These are phyloP conservation scores for Hysterangium stoloniferum DNA, from an alignment of 768 basidiomycete genomes.

Conservation along the genomic window DNA sequence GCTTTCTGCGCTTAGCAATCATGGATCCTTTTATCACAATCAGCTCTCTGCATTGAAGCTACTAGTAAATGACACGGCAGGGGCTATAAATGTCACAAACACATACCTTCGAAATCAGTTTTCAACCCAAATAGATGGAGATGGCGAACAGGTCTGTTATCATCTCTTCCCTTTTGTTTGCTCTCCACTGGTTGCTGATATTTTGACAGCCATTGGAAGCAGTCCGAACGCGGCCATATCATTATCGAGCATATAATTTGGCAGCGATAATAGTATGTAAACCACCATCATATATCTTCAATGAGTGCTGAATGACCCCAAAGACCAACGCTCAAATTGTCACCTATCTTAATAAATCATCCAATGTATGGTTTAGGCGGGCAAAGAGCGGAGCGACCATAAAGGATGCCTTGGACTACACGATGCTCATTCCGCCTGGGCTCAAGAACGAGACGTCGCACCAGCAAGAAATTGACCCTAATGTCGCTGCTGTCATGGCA, in stretches of 20 bases:
- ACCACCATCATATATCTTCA: not conserved
- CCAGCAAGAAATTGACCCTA: slow-evolving; percentile 15
- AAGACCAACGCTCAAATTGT: slow-evolving; percentile 19
- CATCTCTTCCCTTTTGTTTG: not conserved
- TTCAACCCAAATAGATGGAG: slow-evolving; percentile 19
- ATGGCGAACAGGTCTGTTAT: slow-evolving; percentile 19
- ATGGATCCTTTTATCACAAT: slow-evolving; percentile 22
- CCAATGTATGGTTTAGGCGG: slow-evolving; percentile 20
- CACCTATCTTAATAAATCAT: slow-evolving; percentile 17
- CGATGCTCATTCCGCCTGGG: slow-evolving; percentile 20
- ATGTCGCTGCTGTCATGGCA: slow-evolving; percentile 17
- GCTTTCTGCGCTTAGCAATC: slow-evolving; percentile 18
- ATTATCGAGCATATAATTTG: slow-evolving; percentile 25
- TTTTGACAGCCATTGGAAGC: slow-evolving; percentile 20
- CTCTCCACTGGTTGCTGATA: too few relatives aligned
- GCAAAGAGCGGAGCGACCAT: slow-evolving; percentile 18
- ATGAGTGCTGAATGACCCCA: too few relatives aligned
- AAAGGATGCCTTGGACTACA: slow-evolving; percentile 21
- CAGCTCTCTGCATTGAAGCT: slow-evolving; percentile 21
- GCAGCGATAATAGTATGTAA: slow-evolving; percentile 7
- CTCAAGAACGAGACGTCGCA: slow-evolving; percentile 6
- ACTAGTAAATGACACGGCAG: slow-evolving; percentile 17
- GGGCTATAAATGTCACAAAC: slow-evolving; percentile 16
- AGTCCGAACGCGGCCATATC: slow-evolving; percentile 21
- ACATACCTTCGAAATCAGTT: slow-evolving; percentile 19